phyloP scores from a whole-genome alignment of 2,329 filamentous ascomycete species.

The Onygenales sp. region DNA sequence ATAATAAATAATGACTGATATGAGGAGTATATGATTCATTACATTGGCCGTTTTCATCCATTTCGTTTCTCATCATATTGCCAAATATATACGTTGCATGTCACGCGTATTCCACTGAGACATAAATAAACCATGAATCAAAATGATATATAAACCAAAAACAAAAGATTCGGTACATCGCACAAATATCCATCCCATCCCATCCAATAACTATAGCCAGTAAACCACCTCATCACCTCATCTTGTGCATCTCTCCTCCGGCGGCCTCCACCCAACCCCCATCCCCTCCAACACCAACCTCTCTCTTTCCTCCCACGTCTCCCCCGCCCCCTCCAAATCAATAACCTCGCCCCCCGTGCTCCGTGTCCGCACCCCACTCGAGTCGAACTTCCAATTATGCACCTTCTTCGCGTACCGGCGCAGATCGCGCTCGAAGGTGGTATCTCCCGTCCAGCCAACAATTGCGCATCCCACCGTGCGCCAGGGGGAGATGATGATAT shows the following conservation, averaged over 20 bases:
- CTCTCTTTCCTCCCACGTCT: constrained; percentile 62
- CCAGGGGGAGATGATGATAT: constrained; percentile 88
- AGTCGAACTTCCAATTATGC: constrained; percentile 77
- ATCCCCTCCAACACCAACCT: constrained; percentile 69
- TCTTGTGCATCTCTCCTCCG: constrained; percentile 59
- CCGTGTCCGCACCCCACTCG: constrained; percentile 68
- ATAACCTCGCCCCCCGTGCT: constrained; percentile 55
- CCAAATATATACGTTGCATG: no score
- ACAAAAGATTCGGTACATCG: background rate
- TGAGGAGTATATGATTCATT: no score
- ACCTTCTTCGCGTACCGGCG: constrained; percentile 66
- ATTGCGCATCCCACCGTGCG: constrained; percentile 80
- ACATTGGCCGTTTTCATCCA: no score
- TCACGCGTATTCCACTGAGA: no score
- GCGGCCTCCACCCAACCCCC: constrained; percentile 56
- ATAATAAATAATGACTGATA: no score
- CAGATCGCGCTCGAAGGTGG: constrained; percentile 81
- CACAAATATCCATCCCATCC: background rate
- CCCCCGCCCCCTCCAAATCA: constrained; percentile 52
- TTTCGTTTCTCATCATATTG: no score
- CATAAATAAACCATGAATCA: no score
- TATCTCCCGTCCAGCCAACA: constrained; percentile 79
- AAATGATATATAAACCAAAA: background rate
- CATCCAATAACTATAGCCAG: background rate
- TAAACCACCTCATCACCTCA: constrained; percentile 23